phyloP scores from a whole-genome alignment of 2,329 filamentous ascomycete species.

The Paecilomyces variotii region DNA sequence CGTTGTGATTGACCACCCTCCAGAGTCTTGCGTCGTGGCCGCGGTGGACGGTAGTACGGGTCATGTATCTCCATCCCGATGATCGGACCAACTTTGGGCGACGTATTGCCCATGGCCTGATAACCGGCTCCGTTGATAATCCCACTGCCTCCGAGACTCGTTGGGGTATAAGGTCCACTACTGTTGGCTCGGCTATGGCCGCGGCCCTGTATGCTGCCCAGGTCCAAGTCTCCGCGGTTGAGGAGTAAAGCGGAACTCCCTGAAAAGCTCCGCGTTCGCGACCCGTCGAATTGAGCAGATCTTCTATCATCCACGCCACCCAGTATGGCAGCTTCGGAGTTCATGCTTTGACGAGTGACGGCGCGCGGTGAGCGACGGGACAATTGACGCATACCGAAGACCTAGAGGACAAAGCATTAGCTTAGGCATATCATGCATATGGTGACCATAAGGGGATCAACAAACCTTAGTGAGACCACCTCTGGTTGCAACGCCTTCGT shows the following conservation, averaged over 20 bases:
- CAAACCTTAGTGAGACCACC: conserved; percentile 72
- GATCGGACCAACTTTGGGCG: conserved; percentile 35
- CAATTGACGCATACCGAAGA: conserved; percentile 85
- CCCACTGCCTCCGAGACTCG: conserved; percentile 64
- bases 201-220: conserved; percentile 38
- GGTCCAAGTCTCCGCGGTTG: conserved; percentile 47
- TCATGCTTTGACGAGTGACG: conserved; percentile 67
- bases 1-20: conserved; percentile 38
- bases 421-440: not conserved
- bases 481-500: conserved; percentile 60
- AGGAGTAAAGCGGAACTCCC: conserved; percentile 56
- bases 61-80: conserved; percentile 51
- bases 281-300: conserved; percentile 45
- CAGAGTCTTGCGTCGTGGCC: conserved; percentile 59
- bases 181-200: conserved; percentile 48
- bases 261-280: conserved; percentile 51
- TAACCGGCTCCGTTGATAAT: conserved; percentile 62
- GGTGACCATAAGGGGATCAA: not conserved
- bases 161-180: conserved; percentile 58
- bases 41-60: conserved; percentile 82
- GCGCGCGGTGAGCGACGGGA: conserved; percentile 62
- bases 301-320: conserved; percentile 59
- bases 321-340: conserved; percentile 76
- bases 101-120: conserved; percentile 34
- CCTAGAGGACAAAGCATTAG: conserved; percentile 31